Conservation (phyloP, 495 filamentous ascomycete genomes). For the Penicillium salamii region DNA sequence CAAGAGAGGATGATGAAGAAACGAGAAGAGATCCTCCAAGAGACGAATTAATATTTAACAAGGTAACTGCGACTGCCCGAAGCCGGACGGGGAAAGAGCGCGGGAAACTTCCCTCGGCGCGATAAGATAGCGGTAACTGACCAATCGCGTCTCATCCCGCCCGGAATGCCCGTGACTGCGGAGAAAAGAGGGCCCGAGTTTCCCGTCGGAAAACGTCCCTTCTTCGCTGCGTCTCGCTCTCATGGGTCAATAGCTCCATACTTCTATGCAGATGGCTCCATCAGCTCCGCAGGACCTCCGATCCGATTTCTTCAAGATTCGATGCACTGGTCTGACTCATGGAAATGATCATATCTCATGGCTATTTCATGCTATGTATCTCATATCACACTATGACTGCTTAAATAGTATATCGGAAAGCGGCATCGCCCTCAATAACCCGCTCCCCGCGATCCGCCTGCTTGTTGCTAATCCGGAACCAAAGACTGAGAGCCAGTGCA, state of each 20-base stretch:
- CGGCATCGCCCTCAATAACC: conserved; percentile 33
- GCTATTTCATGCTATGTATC: too few relatives aligned
- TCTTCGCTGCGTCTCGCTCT: too few relatives aligned
- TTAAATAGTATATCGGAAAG: conserved; percentile 41
- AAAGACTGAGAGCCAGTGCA: conserved; percentile 27
- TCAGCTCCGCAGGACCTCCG: neutral
- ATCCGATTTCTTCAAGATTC: neutral
- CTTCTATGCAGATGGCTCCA: too few relatives aligned
- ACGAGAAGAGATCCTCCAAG: conserved; percentile 4
- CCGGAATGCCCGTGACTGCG: neutral
- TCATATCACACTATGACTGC: neutral
- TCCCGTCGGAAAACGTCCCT: conserved; percentile 1
- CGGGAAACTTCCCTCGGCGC: conserved; percentile 5
- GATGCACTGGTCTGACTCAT: neutral
- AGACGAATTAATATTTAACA: conserved; percentile 16
- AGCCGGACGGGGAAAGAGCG: neutral
- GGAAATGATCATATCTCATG: too few relatives aligned
- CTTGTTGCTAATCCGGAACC: conserved; percentile 35
- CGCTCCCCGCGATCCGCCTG: conserved; percentile 36
- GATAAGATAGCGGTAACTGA: conserved; percentile 7
- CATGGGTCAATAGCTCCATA: too few relatives aligned
- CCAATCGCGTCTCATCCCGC: neutral
- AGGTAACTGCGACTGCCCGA: neutral
- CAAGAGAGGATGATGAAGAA: conserved; percentile 40
- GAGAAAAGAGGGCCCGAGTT: neutral